A percentile compares a stretch with the other conserved stretches of the same genome.
These are phyloP conservation scores for Eucalyptus decipiens DNA, from an alignment of 345 rosid genomes.

Conservation along the genomic window DNA sequence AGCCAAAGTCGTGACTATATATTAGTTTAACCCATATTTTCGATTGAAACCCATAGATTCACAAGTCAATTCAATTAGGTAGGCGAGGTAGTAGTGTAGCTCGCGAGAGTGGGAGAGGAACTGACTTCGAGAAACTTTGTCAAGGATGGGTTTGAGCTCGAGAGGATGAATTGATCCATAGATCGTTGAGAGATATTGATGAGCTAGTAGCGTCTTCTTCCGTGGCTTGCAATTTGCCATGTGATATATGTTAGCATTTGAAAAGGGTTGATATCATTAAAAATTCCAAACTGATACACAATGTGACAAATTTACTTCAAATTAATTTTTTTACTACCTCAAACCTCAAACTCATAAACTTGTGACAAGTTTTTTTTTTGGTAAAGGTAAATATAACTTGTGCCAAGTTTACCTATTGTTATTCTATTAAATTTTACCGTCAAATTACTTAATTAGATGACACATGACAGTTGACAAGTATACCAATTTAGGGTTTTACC, in stretches of 20 bases:
- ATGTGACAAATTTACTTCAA: fast-evolving
- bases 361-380: no score
- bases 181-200: not conserved
- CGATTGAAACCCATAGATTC: not conserved
- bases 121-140: not conserved
- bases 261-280: fast-evolving
- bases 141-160: not conserved
- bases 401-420: fast-evolving
- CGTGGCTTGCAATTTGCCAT: not conserved
- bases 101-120: not conserved
- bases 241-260: not conserved
- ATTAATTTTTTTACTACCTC: fast-evolving
- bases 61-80: not conserved
- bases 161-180: not conserved
- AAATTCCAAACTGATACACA: no score
- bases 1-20: not conserved
- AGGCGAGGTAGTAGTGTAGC: not conserved
- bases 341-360: no score
- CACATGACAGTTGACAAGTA: fast-evolving
- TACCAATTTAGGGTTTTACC: fast-evolving
- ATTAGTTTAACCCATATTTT: not conserved
- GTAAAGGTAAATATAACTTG: no score
- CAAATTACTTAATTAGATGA: fast-evolving
- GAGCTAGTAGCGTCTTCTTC: not conserved
- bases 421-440: fast-evolving